phyloP scores from a whole-genome alignment of 805 yeast genomes.

The Candida awuae region DNA sequence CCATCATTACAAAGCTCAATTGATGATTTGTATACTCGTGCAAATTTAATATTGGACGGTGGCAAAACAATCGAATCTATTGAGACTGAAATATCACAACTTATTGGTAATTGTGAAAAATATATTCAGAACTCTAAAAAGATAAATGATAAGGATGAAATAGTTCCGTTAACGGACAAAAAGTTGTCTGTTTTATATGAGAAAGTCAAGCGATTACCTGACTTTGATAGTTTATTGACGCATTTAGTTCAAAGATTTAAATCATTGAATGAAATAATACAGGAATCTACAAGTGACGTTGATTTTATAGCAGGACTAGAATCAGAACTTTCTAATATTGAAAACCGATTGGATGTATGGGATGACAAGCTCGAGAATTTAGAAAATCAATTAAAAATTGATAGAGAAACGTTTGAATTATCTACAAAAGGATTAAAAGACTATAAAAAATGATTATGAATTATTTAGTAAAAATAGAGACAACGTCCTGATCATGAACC shows the following conservation, averaged over 20 bases:
- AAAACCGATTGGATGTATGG: conserved; percentile 18
- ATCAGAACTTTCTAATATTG: conserved; percentile 15
- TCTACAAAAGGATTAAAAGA: conserved; percentile 11
- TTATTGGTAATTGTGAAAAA: conserved; percentile 10
- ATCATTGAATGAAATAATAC: conserved; percentile 13
- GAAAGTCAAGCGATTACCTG: conserved; percentile 16
- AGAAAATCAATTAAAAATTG: conserved; percentile 12
- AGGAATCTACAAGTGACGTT: conserved; percentile 8
- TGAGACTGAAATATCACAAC: conserved; percentile 10
- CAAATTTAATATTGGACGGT: conserved; percentile 17
- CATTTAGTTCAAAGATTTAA: conserved; percentile 16
- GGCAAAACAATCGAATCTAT: conserved; percentile 13
- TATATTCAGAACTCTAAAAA: conserved; percentile 10
- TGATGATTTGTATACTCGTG: conserved; percentile 21
- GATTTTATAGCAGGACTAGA: conserved; percentile 14
- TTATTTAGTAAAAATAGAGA: conserved; percentile 79
- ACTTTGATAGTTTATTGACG: conserved; percentile 15
- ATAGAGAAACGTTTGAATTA: conserved; percentile 8
- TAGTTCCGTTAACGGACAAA: conserved; percentile 14
- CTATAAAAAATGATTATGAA: background rate
- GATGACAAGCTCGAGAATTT: conserved; percentile 16
- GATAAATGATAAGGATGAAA: conserved; percentile 6
- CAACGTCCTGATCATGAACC: conserved; percentile 90
- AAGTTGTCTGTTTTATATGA: conserved; percentile 18
- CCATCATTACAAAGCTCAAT: conserved; percentile 19